Evolutionary conservation across 2,329 filamentous ascomycete species (phyloP).

Genomic region (Alternaria metachromatica): DNA sequence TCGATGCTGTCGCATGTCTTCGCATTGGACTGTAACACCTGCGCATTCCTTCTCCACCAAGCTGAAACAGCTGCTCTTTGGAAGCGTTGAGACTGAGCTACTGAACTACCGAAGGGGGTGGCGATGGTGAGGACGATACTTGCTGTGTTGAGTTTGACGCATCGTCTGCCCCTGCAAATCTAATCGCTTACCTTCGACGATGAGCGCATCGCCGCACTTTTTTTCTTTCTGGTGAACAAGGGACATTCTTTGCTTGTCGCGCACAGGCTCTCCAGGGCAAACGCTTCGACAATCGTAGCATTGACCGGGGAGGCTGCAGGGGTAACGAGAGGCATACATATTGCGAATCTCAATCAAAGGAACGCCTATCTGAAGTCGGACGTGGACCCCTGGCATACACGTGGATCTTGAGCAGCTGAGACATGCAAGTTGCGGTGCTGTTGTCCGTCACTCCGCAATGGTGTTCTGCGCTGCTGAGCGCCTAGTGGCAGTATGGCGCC

Average conservation of each 20-base stretch:
- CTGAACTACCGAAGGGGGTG: slow-evolving; percentile 21
- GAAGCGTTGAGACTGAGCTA: slow-evolving; percentile 17
- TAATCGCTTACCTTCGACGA: slow-evolving; percentile 17
- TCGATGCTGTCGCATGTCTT: slow-evolving; percentile 13
- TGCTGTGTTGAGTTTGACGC: slow-evolving; percentile 26
- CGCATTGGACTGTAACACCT: slow-evolving; percentile 25
- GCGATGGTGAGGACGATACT: slow-evolving; percentile 21
- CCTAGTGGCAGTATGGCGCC: slow-evolving; percentile 19
- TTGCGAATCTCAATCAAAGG: slow-evolving; percentile 38
- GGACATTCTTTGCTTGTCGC: slow-evolving; percentile 2
- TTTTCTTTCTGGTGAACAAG: slow-evolving; percentile 6
- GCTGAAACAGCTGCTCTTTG: slow-evolving; percentile 26
- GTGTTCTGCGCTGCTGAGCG: slow-evolving; percentile 17
- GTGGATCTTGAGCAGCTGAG: slow-evolving; percentile 35
- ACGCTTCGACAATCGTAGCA: not conserved
- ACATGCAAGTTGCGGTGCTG: slow-evolving; percentile 13
- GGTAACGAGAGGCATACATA: slow-evolving; percentile 27
- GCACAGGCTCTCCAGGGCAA: slow-evolving; percentile 2
- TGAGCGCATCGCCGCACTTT: slow-evolving; percentile 12
- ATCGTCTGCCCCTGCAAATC: slow-evolving; percentile 30
- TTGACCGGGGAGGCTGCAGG: slow-evolving; percentile 26
- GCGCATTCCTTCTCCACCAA: slow-evolving; percentile 20
- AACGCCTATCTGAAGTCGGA: slow-evolving; percentile 24
- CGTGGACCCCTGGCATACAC: slow-evolving; percentile 39
- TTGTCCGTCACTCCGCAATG: slow-evolving; percentile 21